Conservation (phyloP, 345 rosid species). For the Viola odorata region DNA sequence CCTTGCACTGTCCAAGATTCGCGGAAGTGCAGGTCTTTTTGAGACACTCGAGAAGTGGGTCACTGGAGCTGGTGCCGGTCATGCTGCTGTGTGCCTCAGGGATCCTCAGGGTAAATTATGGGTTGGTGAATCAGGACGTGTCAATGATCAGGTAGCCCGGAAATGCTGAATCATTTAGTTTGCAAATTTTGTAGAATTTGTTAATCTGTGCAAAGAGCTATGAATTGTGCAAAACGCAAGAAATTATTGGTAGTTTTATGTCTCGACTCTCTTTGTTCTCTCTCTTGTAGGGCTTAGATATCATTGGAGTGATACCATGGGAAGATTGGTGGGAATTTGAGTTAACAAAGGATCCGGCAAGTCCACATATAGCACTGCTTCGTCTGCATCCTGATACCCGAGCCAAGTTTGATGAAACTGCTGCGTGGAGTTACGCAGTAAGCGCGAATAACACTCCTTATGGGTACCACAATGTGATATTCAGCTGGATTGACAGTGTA, state of each 20-base stretch:
- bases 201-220: too few species aligned
- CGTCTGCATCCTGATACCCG: slow-evolving; percentile 84
- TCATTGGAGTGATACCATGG: slow-evolving; percentile 81
- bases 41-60: slow-evolving; percentile 99
- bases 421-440: slow-evolving; percentile 93
- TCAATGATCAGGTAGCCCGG: slow-evolving; percentile 69
- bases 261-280: too few species aligned
- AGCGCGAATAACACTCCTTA: slow-evolving; percentile 85
- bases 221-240: too few species aligned
- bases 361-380: slow-evolving; percentile 89
- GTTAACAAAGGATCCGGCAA: slow-evolving; percentile 74
- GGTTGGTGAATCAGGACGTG: slow-evolving; percentile 97
- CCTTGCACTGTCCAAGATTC: slow-evolving; percentile 81
- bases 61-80: slow-evolving; percentile 97
- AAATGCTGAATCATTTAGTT: too few species aligned
- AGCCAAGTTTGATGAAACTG: slow-evolving; percentile 83
- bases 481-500: slow-evolving; percentile 96
- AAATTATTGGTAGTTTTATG: too few species aligned
- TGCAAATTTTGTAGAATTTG: too few species aligned
- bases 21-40: slow-evolving; percentile 91
- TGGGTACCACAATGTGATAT: slow-evolving; percentile 96
- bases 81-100: slow-evolving; percentile 78
- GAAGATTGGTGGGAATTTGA: slow-evolving; percentile 99
- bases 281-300: slow-evolving; percentile 91
- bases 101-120: slow-evolving; percentile 92